These are phyloP conservation scores for Rubus idaeus DNA, from an alignment of 306 rosid species.

Conservation along the genomic window DNA sequence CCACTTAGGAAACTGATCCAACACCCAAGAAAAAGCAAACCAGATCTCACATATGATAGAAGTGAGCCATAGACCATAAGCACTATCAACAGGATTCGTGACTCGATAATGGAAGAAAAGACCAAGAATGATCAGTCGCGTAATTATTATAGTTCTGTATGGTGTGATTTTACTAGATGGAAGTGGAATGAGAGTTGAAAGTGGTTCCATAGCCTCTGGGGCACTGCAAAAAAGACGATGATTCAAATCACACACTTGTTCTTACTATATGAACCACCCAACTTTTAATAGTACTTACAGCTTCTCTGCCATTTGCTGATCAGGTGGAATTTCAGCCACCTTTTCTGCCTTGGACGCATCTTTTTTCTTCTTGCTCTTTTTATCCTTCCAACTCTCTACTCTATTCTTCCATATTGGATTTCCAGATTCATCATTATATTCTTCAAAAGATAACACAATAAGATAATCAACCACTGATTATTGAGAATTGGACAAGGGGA, in stretches of 20 bases:
- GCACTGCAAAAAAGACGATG: constrained; percentile 50
- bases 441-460: constrained; percentile 47
- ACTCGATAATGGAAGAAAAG: constrained; percentile 95
- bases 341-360: constrained; percentile 46
- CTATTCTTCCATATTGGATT: constrained; percentile 99
- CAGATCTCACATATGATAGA: constrained; percentile 95
- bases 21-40: constrained; percentile 95
- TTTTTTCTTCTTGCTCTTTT: constrained; percentile 86
- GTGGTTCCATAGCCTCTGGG: constrained; percentile 56
- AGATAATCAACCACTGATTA: constrained; percentile 8
- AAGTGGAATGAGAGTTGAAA: constrained; percentile 64
- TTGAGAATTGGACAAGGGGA: constrained; percentile 14
- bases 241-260: constrained; percentile 2
- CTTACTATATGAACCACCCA: neutral
- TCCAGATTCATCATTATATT: constrained; percentile 75
- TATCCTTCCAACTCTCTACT: constrained; percentile 98
- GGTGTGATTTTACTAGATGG: constrained; percentile 64
- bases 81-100: constrained; percentile 91
- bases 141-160: constrained; percentile 62
- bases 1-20: constrained; percentile 99
- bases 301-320: constrained; percentile 77
- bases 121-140: constrained; percentile 67
- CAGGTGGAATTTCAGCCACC: constrained; percentile 61
- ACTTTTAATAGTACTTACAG: constrained; percentile 47
- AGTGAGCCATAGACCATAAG: constrained; percentile 94